These are phyloP conservation scores for Aureobasidium subglaciale DNA, from an alignment of 2,329 filamentous ascomycete species.

Conservation along the genomic window DNA sequence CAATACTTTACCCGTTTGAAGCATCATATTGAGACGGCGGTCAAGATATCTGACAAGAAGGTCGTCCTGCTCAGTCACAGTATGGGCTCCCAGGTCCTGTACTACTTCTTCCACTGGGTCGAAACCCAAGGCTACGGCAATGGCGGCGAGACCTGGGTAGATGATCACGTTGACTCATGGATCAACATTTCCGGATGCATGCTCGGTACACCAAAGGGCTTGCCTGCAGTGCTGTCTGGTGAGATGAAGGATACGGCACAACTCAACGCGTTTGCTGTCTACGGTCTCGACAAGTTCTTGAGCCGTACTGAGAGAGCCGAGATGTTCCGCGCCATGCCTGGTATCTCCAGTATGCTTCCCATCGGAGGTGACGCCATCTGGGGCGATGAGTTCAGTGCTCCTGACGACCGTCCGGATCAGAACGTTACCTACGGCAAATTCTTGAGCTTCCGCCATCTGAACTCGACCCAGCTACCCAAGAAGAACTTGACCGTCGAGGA, in stretches of 20 bases:
- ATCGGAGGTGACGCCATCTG: conserved; percentile 92
- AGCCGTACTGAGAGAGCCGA: conserved; percentile 85
- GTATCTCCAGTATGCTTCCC: conserved; percentile 91
- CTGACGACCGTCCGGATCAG: conserved; percentile 74
- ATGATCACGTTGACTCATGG: conserved; percentile 84
- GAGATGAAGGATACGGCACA: conserved; percentile 99
- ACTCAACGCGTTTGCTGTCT: conserved; percentile 91
- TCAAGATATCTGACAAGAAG: conserved; percentile 67
- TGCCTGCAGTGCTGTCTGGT: conserved; percentile 84
- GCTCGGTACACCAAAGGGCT: conserved; percentile 86
- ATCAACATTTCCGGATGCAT: conserved; percentile 98
- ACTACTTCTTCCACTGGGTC: conserved; percentile 79
- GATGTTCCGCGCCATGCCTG: conserved; percentile 94
- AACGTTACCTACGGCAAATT: conserved; percentile 70
- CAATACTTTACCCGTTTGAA: conserved; percentile 92
- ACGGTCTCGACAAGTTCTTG: conserved; percentile 92
- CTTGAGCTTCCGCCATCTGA: conserved; percentile 73
- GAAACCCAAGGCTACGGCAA: conserved; percentile 69
- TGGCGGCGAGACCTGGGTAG: conserved; percentile 83
- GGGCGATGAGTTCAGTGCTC: conserved; percentile 81
- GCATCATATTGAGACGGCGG: conserved; percentile 78
- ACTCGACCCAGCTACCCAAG: conserved; percentile 33
- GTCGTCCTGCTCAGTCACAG: conserved; percentile 85
- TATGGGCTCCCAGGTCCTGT: conserved; percentile 94
- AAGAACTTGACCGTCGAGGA: conserved; percentile 72